A percentile compares a stretch with the other conserved stretches of the same genome.
phyloP scores from a whole-genome alignment of 192 early-diverging fungal species.

The Backusella luteola region DNA sequence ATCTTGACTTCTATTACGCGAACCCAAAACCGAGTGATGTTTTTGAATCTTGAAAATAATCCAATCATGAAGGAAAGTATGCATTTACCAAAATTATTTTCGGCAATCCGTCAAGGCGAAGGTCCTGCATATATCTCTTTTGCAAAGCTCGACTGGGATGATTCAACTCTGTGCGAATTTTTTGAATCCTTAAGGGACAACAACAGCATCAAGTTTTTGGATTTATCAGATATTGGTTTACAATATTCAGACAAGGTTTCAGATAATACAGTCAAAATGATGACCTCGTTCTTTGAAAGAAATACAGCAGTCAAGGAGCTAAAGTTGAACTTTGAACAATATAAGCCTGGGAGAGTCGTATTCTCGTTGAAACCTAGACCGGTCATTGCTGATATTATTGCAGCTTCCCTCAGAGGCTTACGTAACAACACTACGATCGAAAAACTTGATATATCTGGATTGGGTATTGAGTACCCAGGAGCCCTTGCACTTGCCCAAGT shows the following conservation, averaged over 20 bases:
- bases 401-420: neutral
- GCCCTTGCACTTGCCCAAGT: neutral
- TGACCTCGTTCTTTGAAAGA: slow-evolving; percentile 36
- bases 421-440: neutral
- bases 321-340: neutral
- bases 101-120: slow-evolving; percentile 36
- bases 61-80: slow-evolving; percentile 39
- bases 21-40: slow-evolving; percentile 34
- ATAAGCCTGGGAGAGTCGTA: neutral
- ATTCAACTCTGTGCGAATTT: slow-evolving; percentile 41
- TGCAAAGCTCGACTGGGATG: slow-evolving; percentile 46
- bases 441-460: neutral
- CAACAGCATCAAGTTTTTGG: slow-evolving; percentile 34
- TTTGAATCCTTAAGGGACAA: slow-evolving; percentile 43
- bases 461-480: neutral
- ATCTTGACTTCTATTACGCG: slow-evolving; percentile 40
- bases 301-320: slow-evolving; percentile 35
- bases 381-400: neutral
- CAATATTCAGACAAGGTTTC: slow-evolving; percentile 28
- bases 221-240: slow-evolving; percentile 39
- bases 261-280: slow-evolving; percentile 39
- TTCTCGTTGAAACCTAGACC: neutral
- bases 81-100: slow-evolving; percentile 38
- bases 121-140: slow-evolving; percentile 39
- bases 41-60: slow-evolving; percentile 39